Base-by-base conservation (phyloP, 805 yeast genomes). In the Clavispora fructus region DNA sequence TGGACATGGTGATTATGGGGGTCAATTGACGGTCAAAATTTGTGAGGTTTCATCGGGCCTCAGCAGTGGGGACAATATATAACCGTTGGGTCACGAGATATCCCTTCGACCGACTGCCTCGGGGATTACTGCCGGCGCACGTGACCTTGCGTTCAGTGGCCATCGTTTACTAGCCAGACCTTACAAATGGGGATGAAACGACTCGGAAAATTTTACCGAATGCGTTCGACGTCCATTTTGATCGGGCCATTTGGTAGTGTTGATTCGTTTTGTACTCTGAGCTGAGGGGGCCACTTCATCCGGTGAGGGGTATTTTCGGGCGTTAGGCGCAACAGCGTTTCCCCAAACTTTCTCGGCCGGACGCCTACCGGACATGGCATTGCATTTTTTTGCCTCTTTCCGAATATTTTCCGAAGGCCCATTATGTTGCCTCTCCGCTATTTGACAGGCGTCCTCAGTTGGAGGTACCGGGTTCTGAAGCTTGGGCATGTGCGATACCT, bases 1-100 rank as follows among this genome's bases (percentile, higher is more conserved):
- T 55, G 7, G 72, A 61, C 73, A 71, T 69, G 58, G 29, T 38
- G 40, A n/a, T 31, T 29, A 13, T n/a, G 7, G 35, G 14, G 14
- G 32, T 13, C 13, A 19, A 19, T 19, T 19, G 17, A 14, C 9
- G 37, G 25, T 33, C n/a, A 33, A 33, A 33, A 17, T 17, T 17
- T 7, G 30, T 25, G 30, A 13, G 30, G 23, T 6, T 25, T 35
- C 2, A 12, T 6, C 7, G 31, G 17, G n/a, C 8, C 3, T 19
- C 27, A 23, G 40, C 40, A 37, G 17, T 23, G 29, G 14, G 29
- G 29, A n/a, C 14, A 7, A 23, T 26, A 25, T 37, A 25, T 37
- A 37, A 7, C 16, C 29, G 40, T 14, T 23, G 27, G 16, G 16
- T 39, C 41, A 30, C 42, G 30, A 13, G 42, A 40, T 7, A 27